Evolutionary conservation across 2,329 filamentous ascomycete genomes (phyloP).

Genomic region (Aspergillus ustus): DNA sequence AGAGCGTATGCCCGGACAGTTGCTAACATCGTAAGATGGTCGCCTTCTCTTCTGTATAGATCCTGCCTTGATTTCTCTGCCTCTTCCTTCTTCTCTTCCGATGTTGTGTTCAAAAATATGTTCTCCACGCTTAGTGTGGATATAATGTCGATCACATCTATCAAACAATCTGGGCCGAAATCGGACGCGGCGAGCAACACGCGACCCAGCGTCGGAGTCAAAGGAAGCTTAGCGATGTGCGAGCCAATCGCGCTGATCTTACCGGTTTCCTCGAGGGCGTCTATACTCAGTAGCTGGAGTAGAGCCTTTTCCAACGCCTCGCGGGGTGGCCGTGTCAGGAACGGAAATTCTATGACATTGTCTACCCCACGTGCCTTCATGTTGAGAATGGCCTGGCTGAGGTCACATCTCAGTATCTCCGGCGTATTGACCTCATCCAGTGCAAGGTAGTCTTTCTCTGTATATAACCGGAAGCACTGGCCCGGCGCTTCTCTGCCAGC

Average conservation of each 20-base stretch:
- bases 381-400: slow-evolving; percentile 82
- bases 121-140: slow-evolving; percentile 68
- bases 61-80: slow-evolving; percentile 60
- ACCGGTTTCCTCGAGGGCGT: slow-evolving; percentile 73
- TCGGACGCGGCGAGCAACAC: slow-evolving; percentile 80
- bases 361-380: slow-evolving; percentile 92
- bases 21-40: slow-evolving; percentile 66
- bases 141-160: slow-evolving; percentile 85
- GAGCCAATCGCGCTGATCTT: slow-evolving; percentile 73
- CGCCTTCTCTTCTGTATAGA: slow-evolving; percentile 64
- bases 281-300: slow-evolving; percentile 76
- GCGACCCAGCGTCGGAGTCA: slow-evolving; percentile 78
- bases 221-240: slow-evolving; percentile 80
- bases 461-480: slow-evolving; percentile 89
- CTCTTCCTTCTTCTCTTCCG: slow-evolving; percentile 64
- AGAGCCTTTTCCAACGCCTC: slow-evolving; percentile 82
- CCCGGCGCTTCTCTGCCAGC: slow-evolving; percentile 91
- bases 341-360: slow-evolving; percentile 79
- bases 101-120: slow-evolving; percentile 63
- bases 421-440: slow-evolving; percentile 77
- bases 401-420: slow-evolving; percentile 88
- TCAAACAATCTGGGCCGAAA: slow-evolving; percentile 71
- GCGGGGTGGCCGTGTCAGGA: slow-evolving; percentile 78
- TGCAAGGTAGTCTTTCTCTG: slow-evolving; percentile 71
- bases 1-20: slow-evolving; percentile 64